Evolutionary conservation across 2,329 filamentous ascomycete species (phyloP).

Genomic region (Diplodia seriata): DNA sequence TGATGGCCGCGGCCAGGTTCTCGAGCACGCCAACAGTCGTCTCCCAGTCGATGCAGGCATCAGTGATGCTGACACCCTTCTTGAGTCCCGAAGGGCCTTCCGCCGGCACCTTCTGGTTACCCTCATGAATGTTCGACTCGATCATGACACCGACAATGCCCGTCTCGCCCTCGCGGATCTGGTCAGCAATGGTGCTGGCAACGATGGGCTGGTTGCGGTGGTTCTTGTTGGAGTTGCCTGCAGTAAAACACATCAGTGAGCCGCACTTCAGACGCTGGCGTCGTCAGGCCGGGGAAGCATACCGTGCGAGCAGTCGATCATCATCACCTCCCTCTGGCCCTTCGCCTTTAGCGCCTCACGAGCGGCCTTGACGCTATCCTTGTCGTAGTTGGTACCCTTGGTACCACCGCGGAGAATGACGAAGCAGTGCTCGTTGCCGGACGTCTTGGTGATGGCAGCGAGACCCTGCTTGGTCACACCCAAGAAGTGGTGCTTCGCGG

Average conservation of each 20-base stretch:
- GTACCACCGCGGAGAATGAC: constrained; percentile 92
- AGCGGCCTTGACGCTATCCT: constrained; percentile 77
- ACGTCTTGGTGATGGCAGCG: constrained; percentile 91
- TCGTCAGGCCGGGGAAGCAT: constrained; percentile 42
- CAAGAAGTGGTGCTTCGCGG: constrained; percentile 94
- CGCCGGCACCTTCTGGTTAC: constrained; percentile 75
- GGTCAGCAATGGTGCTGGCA: constrained; percentile 79
- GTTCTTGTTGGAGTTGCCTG: constrained; percentile 95
- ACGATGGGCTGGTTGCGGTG: constrained; percentile 98
- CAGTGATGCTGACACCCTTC: constrained; percentile 92
- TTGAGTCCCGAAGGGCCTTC: constrained; percentile 80
- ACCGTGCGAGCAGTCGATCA: constrained; percentile 99
- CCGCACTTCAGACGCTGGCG: background rate
- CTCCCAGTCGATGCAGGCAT: constrained; percentile 96
- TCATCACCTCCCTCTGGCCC: constrained; percentile 85
- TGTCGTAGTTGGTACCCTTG: constrained; percentile 92
- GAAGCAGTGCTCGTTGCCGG: constrained; percentile 96
- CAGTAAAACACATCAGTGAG: background rate
- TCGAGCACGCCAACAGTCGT: constrained; percentile 81
- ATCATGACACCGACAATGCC: constrained; percentile 98
- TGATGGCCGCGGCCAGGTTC: constrained; percentile 83
- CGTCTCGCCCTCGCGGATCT: constrained; percentile 85
- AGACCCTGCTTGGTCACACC: constrained; percentile 97
- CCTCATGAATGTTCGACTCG: constrained; percentile 95
- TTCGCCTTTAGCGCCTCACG: constrained; percentile 82